A percentile compares a stretch with the other conserved stretches of the same genome.
These are phyloP conservation scores for Aegilops sharonensis DNA, from an alignment of 176 grass and related monocot genomes.

Conservation along the genomic window DNA sequence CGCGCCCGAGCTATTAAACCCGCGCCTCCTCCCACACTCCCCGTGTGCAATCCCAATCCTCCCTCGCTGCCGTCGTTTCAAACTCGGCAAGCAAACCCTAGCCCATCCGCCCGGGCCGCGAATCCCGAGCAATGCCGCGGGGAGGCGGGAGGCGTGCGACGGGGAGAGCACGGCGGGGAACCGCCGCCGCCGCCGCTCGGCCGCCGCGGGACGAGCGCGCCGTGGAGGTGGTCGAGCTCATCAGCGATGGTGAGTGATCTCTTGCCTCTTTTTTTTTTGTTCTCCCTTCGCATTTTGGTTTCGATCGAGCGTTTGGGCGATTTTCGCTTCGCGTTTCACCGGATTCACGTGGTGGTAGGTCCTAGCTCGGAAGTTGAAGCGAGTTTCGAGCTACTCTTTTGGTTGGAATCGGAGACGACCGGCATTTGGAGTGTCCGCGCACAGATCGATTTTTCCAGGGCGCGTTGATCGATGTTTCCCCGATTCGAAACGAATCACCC, in stretches of 20 bases:
- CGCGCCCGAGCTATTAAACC: neutral
- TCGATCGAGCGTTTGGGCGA: no score
- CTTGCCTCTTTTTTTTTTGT: no score
- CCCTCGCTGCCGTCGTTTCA: neutral
- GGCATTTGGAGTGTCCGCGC: neutral
- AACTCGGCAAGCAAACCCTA: neutral
- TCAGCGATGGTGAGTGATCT: constrained; percentile 12
- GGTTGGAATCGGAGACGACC: neutral
- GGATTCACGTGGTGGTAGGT: no score
- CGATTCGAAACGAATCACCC: neutral
- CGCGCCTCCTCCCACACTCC: neutral
- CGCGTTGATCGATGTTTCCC: no score
- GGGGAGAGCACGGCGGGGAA: neutral
- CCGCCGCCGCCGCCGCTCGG: neutral
- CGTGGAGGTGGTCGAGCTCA: neutral
- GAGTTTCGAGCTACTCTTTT: neutral
- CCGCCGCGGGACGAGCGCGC: neutral
- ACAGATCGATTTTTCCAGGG: neutral
- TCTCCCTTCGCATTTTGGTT: neutral
- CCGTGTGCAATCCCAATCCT: no score
- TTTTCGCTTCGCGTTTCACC: neutral
- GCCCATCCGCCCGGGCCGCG: neutral
- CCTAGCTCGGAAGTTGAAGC: neutral
- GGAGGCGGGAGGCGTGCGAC: constrained; percentile 13
- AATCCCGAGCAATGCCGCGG: neutral